phyloP scores from a whole-genome alignment of 2,329 filamentous ascomycete species.

The Neopestalotiopsis sp. region DNA sequence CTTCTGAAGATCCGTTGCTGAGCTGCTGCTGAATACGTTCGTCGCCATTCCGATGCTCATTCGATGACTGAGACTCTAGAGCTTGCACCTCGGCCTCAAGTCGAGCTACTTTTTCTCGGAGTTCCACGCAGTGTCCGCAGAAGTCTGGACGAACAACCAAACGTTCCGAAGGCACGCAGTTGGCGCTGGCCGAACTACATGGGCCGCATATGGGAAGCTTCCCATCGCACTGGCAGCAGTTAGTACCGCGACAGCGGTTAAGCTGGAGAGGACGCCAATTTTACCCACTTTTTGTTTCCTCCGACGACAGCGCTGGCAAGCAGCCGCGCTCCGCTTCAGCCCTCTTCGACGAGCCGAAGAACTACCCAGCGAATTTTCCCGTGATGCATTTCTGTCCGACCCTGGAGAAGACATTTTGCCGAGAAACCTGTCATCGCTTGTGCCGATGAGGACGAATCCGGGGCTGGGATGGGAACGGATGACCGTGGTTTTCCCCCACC shows the following conservation, averaged over 20 bases:
- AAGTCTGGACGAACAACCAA: slow-evolving; percentile 12
- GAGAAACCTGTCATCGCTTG: neutral
- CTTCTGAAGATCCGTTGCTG: neutral
- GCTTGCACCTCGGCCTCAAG: neutral
- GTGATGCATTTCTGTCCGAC: neutral
- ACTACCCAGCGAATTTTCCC: neutral
- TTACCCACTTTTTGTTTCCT: slow-evolving; percentile 20
- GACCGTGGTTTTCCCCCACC: neutral
- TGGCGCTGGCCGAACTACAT: slow-evolving; percentile 14
- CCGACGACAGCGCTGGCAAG: slow-evolving; percentile 20
- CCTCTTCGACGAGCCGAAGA: slow-evolving; percentile 14
- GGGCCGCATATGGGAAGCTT: slow-evolving; percentile 19
- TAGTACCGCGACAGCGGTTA: neutral
- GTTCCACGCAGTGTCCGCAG: neutral
- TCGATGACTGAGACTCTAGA: neutral
- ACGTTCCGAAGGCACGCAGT: slow-evolving; percentile 20
- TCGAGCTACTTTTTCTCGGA: neutral
- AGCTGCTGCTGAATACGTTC: neutral
- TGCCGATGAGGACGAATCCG: neutral
- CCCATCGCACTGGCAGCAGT: slow-evolving; percentile 18
- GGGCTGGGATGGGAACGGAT: neutral
- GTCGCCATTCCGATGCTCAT: neutral
- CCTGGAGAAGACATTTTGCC: neutral
- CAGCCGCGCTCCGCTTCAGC: slow-evolving; percentile 18
- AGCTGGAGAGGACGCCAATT: neutral